phyloP scores from a whole-genome alignment of 331 rosid genomes.

The Phaseolus coccineus region DNA sequence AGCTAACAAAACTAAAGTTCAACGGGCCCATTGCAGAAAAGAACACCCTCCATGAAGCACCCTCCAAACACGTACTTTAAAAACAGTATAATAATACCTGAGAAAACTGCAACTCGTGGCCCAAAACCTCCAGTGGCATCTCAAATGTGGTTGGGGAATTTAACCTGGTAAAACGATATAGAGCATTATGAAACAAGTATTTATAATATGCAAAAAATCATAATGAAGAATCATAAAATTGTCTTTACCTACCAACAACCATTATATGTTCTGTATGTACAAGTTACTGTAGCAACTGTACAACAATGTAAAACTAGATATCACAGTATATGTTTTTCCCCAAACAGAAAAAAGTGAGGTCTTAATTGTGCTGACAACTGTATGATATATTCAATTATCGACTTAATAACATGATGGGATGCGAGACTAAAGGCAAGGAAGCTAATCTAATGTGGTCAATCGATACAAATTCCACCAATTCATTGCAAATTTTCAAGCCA shows the following conservation, averaged over 20 bases:
- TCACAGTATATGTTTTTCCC: slow-evolving; percentile 1
- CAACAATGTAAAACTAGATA: slow-evolving; percentile 14
- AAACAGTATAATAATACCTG: slow-evolving; percentile 61
- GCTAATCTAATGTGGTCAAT: background rate
- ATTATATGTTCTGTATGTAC: background rate
- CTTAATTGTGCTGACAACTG: background rate
- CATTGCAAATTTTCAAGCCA: background rate
- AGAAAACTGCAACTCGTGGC: slow-evolving; percentile 79
- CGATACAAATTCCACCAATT: background rate
- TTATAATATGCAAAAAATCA: background rate
- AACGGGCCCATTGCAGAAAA: background rate
- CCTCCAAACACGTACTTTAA: background rate
- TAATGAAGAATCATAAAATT: slow-evolving; percentile 16
- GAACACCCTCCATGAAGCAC: slow-evolving; percentile 3
- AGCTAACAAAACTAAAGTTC: slow-evolving; percentile 21
- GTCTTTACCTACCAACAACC: slow-evolving; percentile 8
- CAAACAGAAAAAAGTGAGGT: background rate
- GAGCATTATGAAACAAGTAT: background rate
- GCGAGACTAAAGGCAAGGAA: background rate
- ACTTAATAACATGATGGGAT: slow-evolving; percentile 22
- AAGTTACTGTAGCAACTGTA: background rate
- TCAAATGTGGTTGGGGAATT: slow-evolving; percentile 88
- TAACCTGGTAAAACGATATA: slow-evolving; percentile 56
- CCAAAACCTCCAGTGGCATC: slow-evolving; percentile 85
- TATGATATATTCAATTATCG: slow-evolving; percentile 2